phyloP scores from a whole-genome alignment of 73 alveolate species.

The Halteria grandinella region DNA sequence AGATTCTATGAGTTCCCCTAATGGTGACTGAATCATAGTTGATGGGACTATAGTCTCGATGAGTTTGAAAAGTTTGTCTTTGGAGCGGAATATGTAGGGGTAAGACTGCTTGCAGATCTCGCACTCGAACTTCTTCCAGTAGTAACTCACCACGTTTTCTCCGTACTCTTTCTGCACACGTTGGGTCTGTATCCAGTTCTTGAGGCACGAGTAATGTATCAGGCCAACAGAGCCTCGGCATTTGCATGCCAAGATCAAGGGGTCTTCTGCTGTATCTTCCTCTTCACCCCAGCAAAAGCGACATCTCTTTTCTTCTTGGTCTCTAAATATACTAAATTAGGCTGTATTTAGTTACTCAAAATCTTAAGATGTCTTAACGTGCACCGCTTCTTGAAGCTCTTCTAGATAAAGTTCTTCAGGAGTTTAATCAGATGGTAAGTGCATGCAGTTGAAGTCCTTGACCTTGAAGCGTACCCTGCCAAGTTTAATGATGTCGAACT shows the following conservation, averaged over 20 bases:
- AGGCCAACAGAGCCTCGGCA: constrained; percentile 81
- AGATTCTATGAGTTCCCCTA: neutral
- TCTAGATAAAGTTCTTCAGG: neutral
- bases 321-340: too few species aligned
- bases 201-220: constrained; percentile 80
- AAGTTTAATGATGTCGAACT: constrained; percentile 42
- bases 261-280: constrained; percentile 73
- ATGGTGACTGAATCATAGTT: too few species aligned
- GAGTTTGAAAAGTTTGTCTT: constrained; percentile 16
- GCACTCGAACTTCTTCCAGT: constrained; percentile 81
- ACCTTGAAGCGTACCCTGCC: constrained; percentile 51
- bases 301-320: constrained; percentile 59
- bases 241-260: constrained; percentile 73
- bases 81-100: constrained; percentile 49
- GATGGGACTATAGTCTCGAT: neutral
- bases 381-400: constrained; percentile 1
- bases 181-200: constrained; percentile 76
- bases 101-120: constrained; percentile 81
- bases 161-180: constrained; percentile 43
- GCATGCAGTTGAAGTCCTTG: constrained; percentile 43
- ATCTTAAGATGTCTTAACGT: neutral
- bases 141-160: constrained; percentile 26
- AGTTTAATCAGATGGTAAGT: neutral
- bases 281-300: constrained; percentile 81
- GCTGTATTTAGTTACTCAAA: neutral